A percentile compares a stretch with the other conserved stretches of the same genome.
phyloP scores from a whole-genome alignment of 148 eudicot species.

The Rheum nobile region DNA sequence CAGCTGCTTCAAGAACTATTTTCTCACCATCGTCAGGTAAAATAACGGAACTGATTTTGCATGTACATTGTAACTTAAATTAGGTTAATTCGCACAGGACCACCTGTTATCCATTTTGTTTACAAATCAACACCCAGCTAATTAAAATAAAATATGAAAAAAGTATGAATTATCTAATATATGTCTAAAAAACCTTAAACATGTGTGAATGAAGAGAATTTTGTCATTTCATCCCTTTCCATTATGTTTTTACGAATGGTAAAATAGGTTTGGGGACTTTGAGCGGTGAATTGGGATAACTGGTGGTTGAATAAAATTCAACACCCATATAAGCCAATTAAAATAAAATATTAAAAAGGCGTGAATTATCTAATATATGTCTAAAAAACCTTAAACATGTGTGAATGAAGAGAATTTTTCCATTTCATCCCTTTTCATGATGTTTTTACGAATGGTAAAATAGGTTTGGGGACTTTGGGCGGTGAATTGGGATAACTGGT shows the following conservation, averaged over 20 bases:
- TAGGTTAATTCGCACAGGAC: no score
- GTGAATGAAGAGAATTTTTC: background rate
- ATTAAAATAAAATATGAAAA: background rate
- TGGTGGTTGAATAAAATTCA: background rate
- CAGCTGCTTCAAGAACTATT: constrained; percentile 40
- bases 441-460: background rate
- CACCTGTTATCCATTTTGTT: background rate
- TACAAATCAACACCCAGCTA: background rate
- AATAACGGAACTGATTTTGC: background rate
- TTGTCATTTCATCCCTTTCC: background rate
- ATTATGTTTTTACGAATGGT: background rate
- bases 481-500: background rate
- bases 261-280: background rate
- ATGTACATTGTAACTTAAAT: background rate
- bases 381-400: background rate
- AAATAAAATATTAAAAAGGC: background rate
- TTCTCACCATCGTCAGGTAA: constrained; percentile 58
- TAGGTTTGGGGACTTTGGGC: background rate
- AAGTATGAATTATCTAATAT: background rate
- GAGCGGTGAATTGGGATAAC: background rate
- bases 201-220: background rate
- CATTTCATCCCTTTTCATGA: background rate
- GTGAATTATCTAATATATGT: background rate
- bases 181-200: background rate
- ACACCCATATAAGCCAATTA: background rate